phyloP scores from a whole-genome alignment of 2,329 filamentous ascomycete species.

The Geosmithia morbida region DNA sequence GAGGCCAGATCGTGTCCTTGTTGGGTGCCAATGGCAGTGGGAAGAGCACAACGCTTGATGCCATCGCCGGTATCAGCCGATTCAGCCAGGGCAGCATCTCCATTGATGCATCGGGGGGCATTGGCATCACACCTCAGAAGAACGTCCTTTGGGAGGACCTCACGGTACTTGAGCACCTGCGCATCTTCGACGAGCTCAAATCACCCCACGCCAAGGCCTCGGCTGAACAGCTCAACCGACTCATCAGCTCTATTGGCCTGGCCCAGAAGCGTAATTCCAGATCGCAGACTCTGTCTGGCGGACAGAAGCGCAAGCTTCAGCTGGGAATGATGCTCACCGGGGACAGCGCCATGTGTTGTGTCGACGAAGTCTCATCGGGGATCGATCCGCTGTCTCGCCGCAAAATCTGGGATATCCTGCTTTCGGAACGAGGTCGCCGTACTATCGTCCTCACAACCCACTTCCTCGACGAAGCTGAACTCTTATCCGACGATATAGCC shows the following conservation, averaged over 20 bases:
- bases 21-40: constrained; percentile 54
- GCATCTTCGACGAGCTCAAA: constrained; percentile 57
- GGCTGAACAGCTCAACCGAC: constrained; percentile 23
- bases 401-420: constrained; percentile 39
- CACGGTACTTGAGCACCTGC: constrained; percentile 56
- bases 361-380: constrained; percentile 63
- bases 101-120: constrained; percentile 51
- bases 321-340: constrained; percentile 69
- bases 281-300: constrained; percentile 54
- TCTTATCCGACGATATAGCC: constrained; percentile 56
- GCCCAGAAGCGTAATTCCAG: constrained; percentile 44
- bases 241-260: constrained; percentile 52
- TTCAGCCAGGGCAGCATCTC: constrained; percentile 46
- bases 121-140: constrained; percentile 62
- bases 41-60: constrained; percentile 48
- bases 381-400: constrained; percentile 54
- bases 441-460: constrained; percentile 62
- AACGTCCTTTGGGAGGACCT: constrained; percentile 65
- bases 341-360: constrained; percentile 55
- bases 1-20: constrained; percentile 66
- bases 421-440: constrained; percentile 49
- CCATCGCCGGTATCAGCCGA: constrained; percentile 13
- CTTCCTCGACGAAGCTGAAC: constrained; percentile 63
- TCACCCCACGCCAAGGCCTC: constrained; percentile 28
- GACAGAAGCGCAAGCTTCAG: constrained; percentile 65